Evolutionary conservation across 2,329 filamentous ascomycete species (phyloP), one percentile per base, ranked within the genome.

Genomic region (Lecanicillium sp.): DNA sequence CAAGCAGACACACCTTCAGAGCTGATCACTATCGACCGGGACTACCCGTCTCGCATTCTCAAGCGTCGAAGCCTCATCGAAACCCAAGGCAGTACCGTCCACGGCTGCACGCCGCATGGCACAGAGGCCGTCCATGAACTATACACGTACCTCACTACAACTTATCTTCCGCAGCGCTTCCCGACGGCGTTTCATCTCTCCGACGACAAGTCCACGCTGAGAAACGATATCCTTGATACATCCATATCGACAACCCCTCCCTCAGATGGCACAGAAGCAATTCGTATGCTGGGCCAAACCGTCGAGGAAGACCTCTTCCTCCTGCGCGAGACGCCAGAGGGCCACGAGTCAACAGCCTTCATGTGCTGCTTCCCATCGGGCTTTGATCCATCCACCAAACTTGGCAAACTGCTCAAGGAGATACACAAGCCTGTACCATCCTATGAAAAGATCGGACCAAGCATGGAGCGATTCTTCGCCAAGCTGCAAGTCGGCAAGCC

Each of bases 271-370:
- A 54, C 58, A 0, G 25, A 43, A 2, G 60, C 64, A 4, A 56
- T 74, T 13, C 50, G 58, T 13, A 51, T 58, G 6, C 51, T 75
- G 1, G 68, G 61, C n/a, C 63, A 71, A 48, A 73, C 65, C 0
- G 60, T 77, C 3, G 72, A 77, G 41, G 72, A 77, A 38, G 72
- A 77, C 45, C 46, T 77, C 15, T 73, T 77, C 37, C 52, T 77
- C 2, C 55, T 75, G 5, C 56, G 57, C 15, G 60, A 64, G 34
- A 66, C 63, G 6, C 51, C 57, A 0, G 48, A 57, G 2, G 61
- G 67, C 2, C 71, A 74, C 40, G 50, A 58, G 4, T 56, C 59
- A 2, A 59, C 66, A 2, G 72, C 72, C 0, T 74, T 72, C 29
- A 44, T 72, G 17, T 72, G 68, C 54, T 74, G 70, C 44, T 70